Evolutionary conservation across 805 yeast species (phyloP), one percentile per base, ranked within the genome.

Genomic region (Kluyveromyces nonfermentans): DNA sequence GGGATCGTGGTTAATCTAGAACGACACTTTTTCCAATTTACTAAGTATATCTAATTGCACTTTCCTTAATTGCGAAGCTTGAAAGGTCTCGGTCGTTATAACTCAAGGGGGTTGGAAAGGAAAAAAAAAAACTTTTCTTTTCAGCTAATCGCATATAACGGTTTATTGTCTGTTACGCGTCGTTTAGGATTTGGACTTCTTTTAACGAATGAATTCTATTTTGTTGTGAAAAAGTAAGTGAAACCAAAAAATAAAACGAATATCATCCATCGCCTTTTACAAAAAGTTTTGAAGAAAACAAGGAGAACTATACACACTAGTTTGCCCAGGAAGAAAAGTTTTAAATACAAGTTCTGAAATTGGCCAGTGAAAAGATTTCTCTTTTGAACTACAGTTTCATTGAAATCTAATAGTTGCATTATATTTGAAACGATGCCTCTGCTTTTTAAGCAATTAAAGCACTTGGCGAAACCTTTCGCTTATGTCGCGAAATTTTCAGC

Each of bases 401-500:
- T 25, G 30, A 14, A n/a, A n/a, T n/a, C n/a, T n/a, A n/a, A n/a
- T n/a, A 31, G 30, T 25, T 25, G 30, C 9, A 14, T 14, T 20
- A 14, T 21, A 17, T 31, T 33, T 16, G 40, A 35, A 40, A 35
- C 32, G 15, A 58, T 59, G 63, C 56, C 61, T 12, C 42, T 61
- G 40, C 38, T 64, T 7, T 57, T 56, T 18, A 55, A 49, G 44
- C 64, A 64, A 37, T 57, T 65, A 50, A 56, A 53, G 42, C 55
- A 50, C 12, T 44, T 62, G 33, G 67, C 70, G 10, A 54, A 55
- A 14, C 55, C 56, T 16, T 54, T 78, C 42, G 82, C 85, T 37
- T 69, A 68, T 46, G 44, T 67, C 32, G 72, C 77, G 10, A 66
- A 62, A 46, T 60, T 73, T 18, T 77, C 90, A 42, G 93, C 95